Conservation (phyloP, 345 rosid genomes). For the Carallia pectinifolia region DNA sequence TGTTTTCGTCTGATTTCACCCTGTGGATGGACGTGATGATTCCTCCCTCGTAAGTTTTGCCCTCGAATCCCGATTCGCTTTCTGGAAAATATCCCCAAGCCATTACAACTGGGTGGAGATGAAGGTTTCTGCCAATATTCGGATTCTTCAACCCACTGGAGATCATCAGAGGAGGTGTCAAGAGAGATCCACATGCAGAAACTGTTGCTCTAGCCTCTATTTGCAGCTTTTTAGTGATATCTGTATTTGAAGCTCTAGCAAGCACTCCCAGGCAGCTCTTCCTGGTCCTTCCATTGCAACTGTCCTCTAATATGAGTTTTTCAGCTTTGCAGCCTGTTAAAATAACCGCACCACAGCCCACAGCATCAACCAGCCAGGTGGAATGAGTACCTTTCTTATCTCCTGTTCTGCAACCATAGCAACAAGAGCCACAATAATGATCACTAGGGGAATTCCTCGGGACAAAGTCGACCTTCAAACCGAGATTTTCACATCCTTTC, state of each 20-base stretch:
- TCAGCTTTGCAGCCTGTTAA: slow-evolving; percentile 58
- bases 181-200: slow-evolving; percentile 63
- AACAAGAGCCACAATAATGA: slow-evolving; percentile 67
- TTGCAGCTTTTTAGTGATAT: slow-evolving; percentile 40
- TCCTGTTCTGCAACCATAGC: slow-evolving; percentile 56
- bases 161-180: slow-evolving; percentile 63
- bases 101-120: slow-evolving; percentile 56
- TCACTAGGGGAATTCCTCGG: slow-evolving; percentile 46
- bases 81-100: slow-evolving; percentile 76
- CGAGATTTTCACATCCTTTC: slow-evolving; percentile 66
- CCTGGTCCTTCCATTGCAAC: slow-evolving; percentile 14
- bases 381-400: slow-evolving; percentile 58
- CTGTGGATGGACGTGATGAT: slow-evolving; percentile 58
- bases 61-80: slow-evolving; percentile 27
- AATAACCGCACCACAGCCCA: slow-evolving; percentile 48
- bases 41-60: slow-evolving; percentile 54
- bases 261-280: slow-evolving; percentile 56
- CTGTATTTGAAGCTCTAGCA: slow-evolving; percentile 37
- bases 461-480: slow-evolving; percentile 44
- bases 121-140: slow-evolving; percentile 60
- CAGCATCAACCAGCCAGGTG: slow-evolving; percentile 75
- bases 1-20: slow-evolving; percentile 40
- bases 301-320: slow-evolving; percentile 39
- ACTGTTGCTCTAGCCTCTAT: slow-evolving; percentile 60
- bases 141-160: slow-evolving; percentile 55